These are phyloP conservation scores for Moniliophthora roreri DNA, from an alignment of 1,284 basidiomycete species.

Conservation along the genomic window DNA sequence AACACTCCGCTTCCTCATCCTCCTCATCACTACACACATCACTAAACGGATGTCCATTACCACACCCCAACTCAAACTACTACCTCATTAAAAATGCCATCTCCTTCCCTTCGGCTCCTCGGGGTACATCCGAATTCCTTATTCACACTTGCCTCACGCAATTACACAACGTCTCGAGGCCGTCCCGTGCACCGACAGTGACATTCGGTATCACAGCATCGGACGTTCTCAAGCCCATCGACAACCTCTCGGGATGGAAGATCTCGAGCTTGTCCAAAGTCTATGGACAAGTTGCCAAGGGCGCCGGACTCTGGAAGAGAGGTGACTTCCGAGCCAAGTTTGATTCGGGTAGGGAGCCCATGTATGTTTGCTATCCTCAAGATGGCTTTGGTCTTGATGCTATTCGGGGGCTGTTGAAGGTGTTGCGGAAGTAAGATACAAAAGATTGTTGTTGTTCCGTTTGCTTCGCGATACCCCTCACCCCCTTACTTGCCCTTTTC, in stretches of 20 bases:
- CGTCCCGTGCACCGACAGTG: slow-evolving; percentile 26
- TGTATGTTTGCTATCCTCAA: slow-evolving; percentile 46
- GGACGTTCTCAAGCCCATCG: slow-evolving; percentile 31
- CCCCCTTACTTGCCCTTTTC: too few relatives aligned
- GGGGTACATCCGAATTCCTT: slow-evolving; percentile 45
- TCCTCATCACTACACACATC: background rate
- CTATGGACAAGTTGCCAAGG: slow-evolving; percentile 35
- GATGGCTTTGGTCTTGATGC: slow-evolving; percentile 42
- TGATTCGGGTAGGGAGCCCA: slow-evolving; percentile 33
- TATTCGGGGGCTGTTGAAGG: slow-evolving; percentile 34
- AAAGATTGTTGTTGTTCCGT: too few relatives aligned
- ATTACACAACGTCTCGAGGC: slow-evolving; percentile 25
- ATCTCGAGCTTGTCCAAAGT: slow-evolving; percentile 37
- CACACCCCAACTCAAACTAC: slow-evolving; percentile 16
- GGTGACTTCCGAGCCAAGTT: slow-evolving; percentile 48
- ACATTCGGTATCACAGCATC: slow-evolving; percentile 46
- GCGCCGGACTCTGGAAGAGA: slow-evolving; percentile 34
- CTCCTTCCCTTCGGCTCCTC: slow-evolving; percentile 44
- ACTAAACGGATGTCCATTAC: background rate
- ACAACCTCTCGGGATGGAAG: slow-evolving; percentile 44
- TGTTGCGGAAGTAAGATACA: slow-evolving; percentile 33
- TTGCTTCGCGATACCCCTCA: too few relatives aligned
- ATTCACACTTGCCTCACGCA: slow-evolving; percentile 41
- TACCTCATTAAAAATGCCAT: slow-evolving; percentile 49
- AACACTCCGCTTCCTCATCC: background rate